phyloP scores from a whole-genome alignment of 1,139 yeast genomes.

The Spencermartinsiella ligniputridi region DNA sequence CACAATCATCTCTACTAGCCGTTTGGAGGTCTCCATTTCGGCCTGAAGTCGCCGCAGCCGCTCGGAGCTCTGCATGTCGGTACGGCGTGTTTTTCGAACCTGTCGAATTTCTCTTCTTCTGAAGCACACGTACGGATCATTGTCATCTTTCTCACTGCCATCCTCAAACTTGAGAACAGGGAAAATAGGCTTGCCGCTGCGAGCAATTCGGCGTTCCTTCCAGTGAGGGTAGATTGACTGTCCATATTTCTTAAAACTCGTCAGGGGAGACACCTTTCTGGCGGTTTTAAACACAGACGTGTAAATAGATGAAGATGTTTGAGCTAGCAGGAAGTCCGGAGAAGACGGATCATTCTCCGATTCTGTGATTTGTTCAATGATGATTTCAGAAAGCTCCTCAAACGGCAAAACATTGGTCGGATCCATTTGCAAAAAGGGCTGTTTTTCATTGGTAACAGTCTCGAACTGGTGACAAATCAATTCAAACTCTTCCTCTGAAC shows the following conservation, averaged over 20 bases:
- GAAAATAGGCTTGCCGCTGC: conserved; percentile 66
- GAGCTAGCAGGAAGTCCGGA: conserved; percentile 31
- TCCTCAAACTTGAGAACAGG: conserved; percentile 83
- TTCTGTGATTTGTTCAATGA: conserved; percentile 26
- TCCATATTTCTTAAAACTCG: conserved; percentile 63
- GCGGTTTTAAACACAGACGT: conserved; percentile 11
- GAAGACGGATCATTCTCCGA: conserved; percentile 33
- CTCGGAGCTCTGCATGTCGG: conserved; percentile 88
- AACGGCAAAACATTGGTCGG: conserved; percentile 70
- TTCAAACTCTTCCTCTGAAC: conserved; percentile 78
- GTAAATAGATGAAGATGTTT: conserved; percentile 14
- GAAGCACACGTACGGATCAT: conserved; percentile 93
- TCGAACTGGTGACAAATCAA: conserved; percentile 71
- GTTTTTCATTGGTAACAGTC: conserved; percentile 66
- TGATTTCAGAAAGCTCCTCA: conserved; percentile 51
- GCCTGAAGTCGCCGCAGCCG: conserved; percentile 67
- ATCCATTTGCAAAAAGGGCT: conserved; percentile 84
- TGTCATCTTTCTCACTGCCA: conserved; percentile 83
- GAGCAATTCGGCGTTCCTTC: conserved; percentile 65
- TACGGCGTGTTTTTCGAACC: conserved; percentile 92
- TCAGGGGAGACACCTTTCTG: conserved; percentile 44
- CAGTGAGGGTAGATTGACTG: conserved; percentile 72
- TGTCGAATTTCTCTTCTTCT: conserved; percentile 94
- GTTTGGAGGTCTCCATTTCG: conserved; percentile 75
- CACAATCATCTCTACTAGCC: conserved; percentile 63